Evolutionary conservation across 2,329 filamentous ascomycete genomes (phyloP), one percentile per base, ranked within the genome.

Genomic region (Clarireedia paspali): DNA sequence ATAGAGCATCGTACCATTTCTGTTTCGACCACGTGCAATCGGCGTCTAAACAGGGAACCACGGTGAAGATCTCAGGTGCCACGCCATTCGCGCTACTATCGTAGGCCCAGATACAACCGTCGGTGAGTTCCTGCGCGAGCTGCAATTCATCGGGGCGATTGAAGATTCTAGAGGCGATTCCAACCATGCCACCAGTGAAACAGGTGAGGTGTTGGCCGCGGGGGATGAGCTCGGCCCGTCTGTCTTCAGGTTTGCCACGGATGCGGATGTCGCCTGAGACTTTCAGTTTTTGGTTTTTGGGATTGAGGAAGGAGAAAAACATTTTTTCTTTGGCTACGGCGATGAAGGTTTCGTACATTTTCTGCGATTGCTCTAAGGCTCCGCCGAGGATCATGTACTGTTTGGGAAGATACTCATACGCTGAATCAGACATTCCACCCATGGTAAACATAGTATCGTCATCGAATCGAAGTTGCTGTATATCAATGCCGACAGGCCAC

Each of bases 141-240:
- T 77, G 72, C 3, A 87, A 67, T 50, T 86, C 80, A 3, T 79
- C 74, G 0, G 74, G 72, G 1, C 72, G 73, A 48, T 75, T 65
- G 61, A 88, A 80, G 30, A 89, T 73, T 59, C 78, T 81, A 1
- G 85, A 84, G 1, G 81, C 84, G 44, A 91, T 78, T 1, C 77
- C 86, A 46, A 88, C 83, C 74, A 87, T 84, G 14, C 86, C 88
- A 4, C 87, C 87, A 3, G 80, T 75, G 65, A 88, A 91, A 70
- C 88, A 91, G 1, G 80, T 79, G 1, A 91, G 74, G 69, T 91
- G 87, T 62, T 88, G 81, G 3, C 77, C 71, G 14, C 64, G 74
- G 40, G 66, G 59, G 68, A 59, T 64, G 15, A 63, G 57, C 4
- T 51, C 40, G 6, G 89, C 85, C 57, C 40, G 7, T 20, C 48